These are phyloP conservation scores for Eutrema salsugineum DNA, from an alignment of 441 rosid genomes.

Conservation along the genomic window DNA sequence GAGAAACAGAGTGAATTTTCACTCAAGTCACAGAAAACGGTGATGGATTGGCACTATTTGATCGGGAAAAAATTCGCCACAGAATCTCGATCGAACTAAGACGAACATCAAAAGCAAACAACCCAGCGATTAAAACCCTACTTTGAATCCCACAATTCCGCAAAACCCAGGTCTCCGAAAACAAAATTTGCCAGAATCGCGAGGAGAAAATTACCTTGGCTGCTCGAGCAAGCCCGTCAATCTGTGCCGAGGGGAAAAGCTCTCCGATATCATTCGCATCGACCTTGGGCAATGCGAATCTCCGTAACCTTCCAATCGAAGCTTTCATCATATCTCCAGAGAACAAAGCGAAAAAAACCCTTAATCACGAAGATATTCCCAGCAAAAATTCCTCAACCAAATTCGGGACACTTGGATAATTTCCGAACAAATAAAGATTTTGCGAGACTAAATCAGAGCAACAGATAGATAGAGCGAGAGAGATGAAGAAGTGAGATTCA, in stretches of 20 bases:
- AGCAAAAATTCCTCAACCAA: background rate
- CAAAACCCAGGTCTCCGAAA: background rate
- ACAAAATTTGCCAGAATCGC: background rate
- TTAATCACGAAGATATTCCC: slow-evolving; percentile 15
- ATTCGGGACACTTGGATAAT: background rate
- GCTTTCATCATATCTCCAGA: slow-evolving; percentile 60
- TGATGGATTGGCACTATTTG: background rate
- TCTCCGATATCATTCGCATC: slow-evolving; percentile 65
- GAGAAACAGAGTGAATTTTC: background rate
- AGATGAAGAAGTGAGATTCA: slow-evolving; percentile 8
- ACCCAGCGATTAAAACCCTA: background rate
- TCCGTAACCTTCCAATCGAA: slow-evolving; percentile 55
- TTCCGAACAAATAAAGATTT: background rate
- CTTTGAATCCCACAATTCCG: background rate
- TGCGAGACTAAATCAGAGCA: background rate
- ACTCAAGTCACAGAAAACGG: background rate
- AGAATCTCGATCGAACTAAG: background rate
- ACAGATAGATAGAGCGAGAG: background rate
- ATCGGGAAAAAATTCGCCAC: background rate
- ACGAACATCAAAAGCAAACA: background rate
- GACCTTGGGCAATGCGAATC: slow-evolving; percentile 66
- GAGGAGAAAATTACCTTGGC: background rate
- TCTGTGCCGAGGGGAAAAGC: slow-evolving; percentile 45
- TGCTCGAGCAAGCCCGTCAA: slow-evolving; percentile 81
- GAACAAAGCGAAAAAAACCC: slow-evolving; percentile 17